Percentiles rank a stretch among this genome's conserved stretches.
phyloP scores from a whole-genome alignment of 2,329 filamentous ascomycete species.

The Penicillium sp. region DNA sequence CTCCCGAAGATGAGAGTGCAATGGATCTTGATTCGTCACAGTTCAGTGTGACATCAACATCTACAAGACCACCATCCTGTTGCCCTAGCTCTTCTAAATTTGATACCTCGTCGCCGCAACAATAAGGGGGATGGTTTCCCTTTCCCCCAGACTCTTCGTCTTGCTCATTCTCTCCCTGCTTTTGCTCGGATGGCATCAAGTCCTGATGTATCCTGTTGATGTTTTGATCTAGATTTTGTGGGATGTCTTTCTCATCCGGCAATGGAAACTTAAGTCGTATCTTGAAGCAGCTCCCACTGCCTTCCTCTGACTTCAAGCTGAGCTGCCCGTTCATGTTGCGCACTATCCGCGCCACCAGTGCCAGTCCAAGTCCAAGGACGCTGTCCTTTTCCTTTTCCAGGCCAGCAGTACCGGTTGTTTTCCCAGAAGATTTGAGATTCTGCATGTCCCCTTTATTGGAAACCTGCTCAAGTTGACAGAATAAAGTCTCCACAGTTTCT shows the following conservation, averaged over 20 bases:
- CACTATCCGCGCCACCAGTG: conserved; percentile 79
- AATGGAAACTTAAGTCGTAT: conserved; percentile 77
- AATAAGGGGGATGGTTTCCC: conserved; percentile 6
- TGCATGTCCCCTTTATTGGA: conserved; percentile 56
- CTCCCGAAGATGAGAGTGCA: conserved; percentile 9
- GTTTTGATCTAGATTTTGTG: neutral
- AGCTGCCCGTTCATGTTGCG: conserved; percentile 88
- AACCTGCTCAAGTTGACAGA: conserved; percentile 69
- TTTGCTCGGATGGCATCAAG: neutral
- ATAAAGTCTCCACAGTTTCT: conserved; percentile 61
- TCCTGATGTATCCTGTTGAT: neutral
- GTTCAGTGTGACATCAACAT: conserved; percentile 17
- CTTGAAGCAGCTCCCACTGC: conserved; percentile 78
- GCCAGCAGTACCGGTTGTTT: conserved; percentile 35
- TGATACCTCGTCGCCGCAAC: conserved; percentile 16
- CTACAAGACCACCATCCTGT: conserved; percentile 2
- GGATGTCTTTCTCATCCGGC: conserved; percentile 43
- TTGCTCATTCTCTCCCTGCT: neutral
- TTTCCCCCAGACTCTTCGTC: neutral
- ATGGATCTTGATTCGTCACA: conserved; percentile 17
- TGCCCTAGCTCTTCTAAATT: neutral
- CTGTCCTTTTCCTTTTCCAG: conserved; percentile 37
- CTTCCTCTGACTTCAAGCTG: conserved; percentile 78
- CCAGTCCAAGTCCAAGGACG: conserved; percentile 76
- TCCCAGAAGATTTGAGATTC: conserved; percentile 20